Conservation (phyloP, 192 early-diverging fungal species). For the Geranomyces variabilis region DNA sequence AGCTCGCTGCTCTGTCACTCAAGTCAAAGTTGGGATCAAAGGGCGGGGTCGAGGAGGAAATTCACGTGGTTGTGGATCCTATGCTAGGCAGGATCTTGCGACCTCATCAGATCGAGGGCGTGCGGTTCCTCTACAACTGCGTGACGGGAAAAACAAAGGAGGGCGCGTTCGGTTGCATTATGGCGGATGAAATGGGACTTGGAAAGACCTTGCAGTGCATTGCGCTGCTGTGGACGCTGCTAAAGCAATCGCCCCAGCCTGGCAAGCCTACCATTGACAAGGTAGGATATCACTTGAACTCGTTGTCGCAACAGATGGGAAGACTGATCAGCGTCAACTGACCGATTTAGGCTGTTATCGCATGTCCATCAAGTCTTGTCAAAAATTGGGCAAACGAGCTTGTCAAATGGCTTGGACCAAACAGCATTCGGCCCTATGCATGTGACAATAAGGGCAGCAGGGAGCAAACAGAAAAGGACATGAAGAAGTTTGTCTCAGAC, state of each 20-base stretch:
- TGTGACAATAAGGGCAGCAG: slow-evolving; percentile 90
- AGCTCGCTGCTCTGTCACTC: slow-evolving; percentile 41
- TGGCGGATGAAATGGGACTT: slow-evolving; percentile 97
- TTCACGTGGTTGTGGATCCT: slow-evolving; percentile 73
- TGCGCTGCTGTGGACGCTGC: slow-evolving; percentile 93
- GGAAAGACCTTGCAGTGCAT: slow-evolving; percentile 69
- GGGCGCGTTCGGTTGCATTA: slow-evolving; percentile 91
- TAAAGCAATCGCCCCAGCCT: slow-evolving; percentile 84
- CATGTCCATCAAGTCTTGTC: slow-evolving; percentile 93
- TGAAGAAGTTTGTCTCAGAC: slow-evolving; percentile 78
- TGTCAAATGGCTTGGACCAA: slow-evolving; percentile 89
- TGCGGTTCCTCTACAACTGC: slow-evolving; percentile 94
- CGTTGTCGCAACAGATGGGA: background rate
- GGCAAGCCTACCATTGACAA: slow-evolving; percentile 96
- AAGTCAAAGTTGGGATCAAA: slow-evolving; percentile 24
- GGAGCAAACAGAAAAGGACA: slow-evolving; percentile 76
- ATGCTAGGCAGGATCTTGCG: slow-evolving; percentile 79
- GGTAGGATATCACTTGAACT: slow-evolving; percentile 37
- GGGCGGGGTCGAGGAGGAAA: slow-evolving; percentile 33
- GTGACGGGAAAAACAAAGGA: slow-evolving; percentile 76
- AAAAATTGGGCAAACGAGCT: slow-evolving; percentile 99
- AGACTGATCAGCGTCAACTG: background rate
- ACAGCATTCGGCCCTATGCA: slow-evolving; percentile 79
- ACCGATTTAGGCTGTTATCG: slow-evolving; percentile 74
- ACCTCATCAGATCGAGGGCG: slow-evolving; percentile 97